Evolutionary conservation across 371 early-diverging fungal genomes (phyloP).

Genomic region (Amoeboaphelidium protococcarum): DNA sequence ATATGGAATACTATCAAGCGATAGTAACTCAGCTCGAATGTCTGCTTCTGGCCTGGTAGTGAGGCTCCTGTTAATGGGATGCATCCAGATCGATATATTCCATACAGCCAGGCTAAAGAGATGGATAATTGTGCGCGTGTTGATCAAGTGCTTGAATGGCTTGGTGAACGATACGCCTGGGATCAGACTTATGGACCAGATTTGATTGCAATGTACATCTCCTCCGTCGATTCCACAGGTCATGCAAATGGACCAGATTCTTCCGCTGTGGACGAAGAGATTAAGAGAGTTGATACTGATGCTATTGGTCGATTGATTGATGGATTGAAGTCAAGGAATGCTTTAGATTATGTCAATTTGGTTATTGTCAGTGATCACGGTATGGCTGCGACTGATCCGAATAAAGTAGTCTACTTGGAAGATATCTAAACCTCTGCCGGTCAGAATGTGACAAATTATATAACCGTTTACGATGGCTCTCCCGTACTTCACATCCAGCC

Average conservation of each 20-base stretch:
- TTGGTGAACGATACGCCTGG: too few relatives aligned
- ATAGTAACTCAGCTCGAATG: slow-evolving; percentile 31
- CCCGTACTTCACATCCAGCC: slow-evolving; percentile 15
- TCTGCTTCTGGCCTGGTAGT: slow-evolving; percentile 75
- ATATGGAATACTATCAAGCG: slow-evolving; percentile 56
- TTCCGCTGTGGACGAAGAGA: slow-evolving; percentile 20
- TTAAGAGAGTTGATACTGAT: slow-evolving; percentile 32
- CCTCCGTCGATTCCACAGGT: slow-evolving; percentile 54
- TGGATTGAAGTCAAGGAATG: slow-evolving; percentile 22
- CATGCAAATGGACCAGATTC: slow-evolving; percentile 15
- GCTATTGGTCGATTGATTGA: slow-evolving; percentile 28
- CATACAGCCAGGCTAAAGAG: slow-evolving; percentile 13
- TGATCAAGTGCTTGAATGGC: slow-evolving; percentile 38
- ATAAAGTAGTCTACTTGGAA: slow-evolving; percentile 11
- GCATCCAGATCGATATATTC: slow-evolving; percentile 33
- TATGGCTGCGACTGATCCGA: slow-evolving; percentile 30
- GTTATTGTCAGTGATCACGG: slow-evolving; percentile 82
- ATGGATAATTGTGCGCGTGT: slow-evolving; percentile 26
- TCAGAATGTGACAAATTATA: slow-evolving; percentile 17
- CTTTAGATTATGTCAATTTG: slow-evolving; percentile 35
- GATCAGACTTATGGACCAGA: slow-evolving; percentile 28
- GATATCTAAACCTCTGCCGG: too few relatives aligned
- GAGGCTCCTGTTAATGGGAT: slow-evolving; percentile 21
- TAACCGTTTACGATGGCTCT: slow-evolving; percentile 15
- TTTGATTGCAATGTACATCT: slow-evolving; percentile 45